Evolutionary conservation across 164 flowering plant genomes (phyloP).

Genomic region (Vitis cinerea): DNA sequence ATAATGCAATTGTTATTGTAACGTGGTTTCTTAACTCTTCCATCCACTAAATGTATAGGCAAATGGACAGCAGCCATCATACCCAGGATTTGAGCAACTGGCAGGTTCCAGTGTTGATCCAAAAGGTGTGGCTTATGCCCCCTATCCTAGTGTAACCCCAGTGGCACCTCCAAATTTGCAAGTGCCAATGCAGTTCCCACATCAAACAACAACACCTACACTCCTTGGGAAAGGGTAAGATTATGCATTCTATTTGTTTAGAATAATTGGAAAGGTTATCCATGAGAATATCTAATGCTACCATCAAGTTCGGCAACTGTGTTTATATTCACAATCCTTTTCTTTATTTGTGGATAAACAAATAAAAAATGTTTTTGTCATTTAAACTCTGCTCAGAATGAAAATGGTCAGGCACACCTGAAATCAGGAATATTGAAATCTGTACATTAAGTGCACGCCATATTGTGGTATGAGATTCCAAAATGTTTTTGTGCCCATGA

Average conservation of each 20-base stretch:
- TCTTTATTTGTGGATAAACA: neutral
- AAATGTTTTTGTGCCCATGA: neutral
- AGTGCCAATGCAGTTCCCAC: conserved; percentile 46
- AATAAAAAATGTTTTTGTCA: too few species aligned
- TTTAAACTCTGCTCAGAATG: too few species aligned
- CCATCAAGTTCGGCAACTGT: neutral
- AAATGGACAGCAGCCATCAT: conserved; percentile 39
- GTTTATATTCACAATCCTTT: neutral
- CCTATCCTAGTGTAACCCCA: conserved; percentile 43
- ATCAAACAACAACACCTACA: conserved; percentile 45
- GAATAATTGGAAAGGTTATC: neutral
- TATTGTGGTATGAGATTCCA: neutral
- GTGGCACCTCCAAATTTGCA: conserved; percentile 40
- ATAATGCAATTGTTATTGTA: neutral
- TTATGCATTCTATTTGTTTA: neutral
- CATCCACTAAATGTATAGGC: conserved; percentile 26
- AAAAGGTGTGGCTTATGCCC: conserved; percentile 29
- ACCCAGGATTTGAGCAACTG: conserved; percentile 38
- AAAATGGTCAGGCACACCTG: neutral
- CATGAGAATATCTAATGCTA: neutral
- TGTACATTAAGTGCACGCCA: neutral
- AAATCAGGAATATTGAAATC: neutral
- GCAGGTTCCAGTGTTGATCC: conserved; percentile 31
- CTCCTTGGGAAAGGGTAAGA: conserved; percentile 82
- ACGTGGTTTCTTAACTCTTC: neutral